These are phyloP conservation scores for Cynara cardunculus DNA, from an alignment of 129 eudicot genomes.

Conservation along the genomic window DNA sequence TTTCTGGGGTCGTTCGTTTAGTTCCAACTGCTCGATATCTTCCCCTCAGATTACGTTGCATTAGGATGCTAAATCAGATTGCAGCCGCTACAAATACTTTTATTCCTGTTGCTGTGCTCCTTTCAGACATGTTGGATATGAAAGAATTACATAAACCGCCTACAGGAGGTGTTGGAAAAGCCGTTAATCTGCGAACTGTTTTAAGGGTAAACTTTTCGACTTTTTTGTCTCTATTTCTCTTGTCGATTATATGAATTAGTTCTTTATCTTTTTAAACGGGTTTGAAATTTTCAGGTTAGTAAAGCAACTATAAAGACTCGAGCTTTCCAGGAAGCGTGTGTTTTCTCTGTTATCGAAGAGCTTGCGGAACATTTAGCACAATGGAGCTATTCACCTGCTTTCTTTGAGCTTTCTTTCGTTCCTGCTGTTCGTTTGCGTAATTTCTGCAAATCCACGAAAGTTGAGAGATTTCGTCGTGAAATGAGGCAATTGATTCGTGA, in stretches of 20 bases:
- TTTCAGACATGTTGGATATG: conserved; percentile 86
- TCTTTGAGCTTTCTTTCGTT: conserved; percentile 79
- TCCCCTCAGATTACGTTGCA: conserved; percentile 87
- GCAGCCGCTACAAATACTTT: conserved; percentile 78
- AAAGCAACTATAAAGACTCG: conserved; percentile 73
- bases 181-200: conserved; percentile 57
- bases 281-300: conserved; percentile 55
- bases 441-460: conserved; percentile 84
- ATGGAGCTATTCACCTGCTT: conserved; percentile 94
- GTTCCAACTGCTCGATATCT: conserved; percentile 89
- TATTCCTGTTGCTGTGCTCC: conserved; percentile 78
- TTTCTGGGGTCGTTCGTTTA: conserved; percentile 77
- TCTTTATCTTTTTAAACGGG: neutral
- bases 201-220: conserved; percentile 48
- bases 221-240: neutral
- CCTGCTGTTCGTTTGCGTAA: conserved; percentile 76
- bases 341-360: conserved; percentile 74
- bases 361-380: conserved; percentile 90
- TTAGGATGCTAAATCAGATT: conserved; percentile 85
- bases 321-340: conserved; percentile 87
- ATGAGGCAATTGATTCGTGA: conserved; percentile 71
- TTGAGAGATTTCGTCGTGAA: conserved; percentile 87
- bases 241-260: neutral
- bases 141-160: conserved; percentile 86
- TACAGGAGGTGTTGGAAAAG: conserved; percentile 92